Conservation (phyloP, 1,139 yeast genomes). For the Nakaseomyces sp. region DNA sequence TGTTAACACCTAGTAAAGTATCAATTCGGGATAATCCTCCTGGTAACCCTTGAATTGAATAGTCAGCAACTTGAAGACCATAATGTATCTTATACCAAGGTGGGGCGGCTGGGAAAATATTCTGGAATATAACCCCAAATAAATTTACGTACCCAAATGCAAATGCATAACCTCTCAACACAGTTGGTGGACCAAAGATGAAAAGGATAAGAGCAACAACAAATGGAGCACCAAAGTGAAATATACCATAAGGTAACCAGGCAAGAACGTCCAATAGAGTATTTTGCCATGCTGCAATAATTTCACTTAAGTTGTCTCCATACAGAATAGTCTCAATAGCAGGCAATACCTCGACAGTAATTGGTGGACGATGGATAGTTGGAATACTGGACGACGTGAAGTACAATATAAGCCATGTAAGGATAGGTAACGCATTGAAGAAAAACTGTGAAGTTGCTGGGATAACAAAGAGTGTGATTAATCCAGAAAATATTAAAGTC, state of each 20-base stretch:
- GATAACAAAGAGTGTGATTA: slow-evolving; percentile 38
- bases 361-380: slow-evolving; percentile 72
- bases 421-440: slow-evolving; percentile 74
- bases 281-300: slow-evolving; percentile 67
- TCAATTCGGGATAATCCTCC: slow-evolving; percentile 95
- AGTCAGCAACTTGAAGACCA: slow-evolving; percentile 85
- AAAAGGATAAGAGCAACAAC: slow-evolving; percentile 73
- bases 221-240: slow-evolving; percentile 87
- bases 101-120: slow-evolving; percentile 89
- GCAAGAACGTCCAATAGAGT: slow-evolving; percentile 71
- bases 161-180: slow-evolving; percentile 79
- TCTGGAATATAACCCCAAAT: slow-evolving; percentile 73
- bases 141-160: slow-evolving; percentile 97
- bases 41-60: slow-evolving; percentile 88
- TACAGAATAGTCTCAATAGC: slow-evolving; percentile 89
- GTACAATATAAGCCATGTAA: slow-evolving; percentile 81
- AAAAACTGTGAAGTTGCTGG: slow-evolving; percentile 85
- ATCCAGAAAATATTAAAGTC: slow-evolving; percentile 21
- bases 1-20: slow-evolving; percentile 63
- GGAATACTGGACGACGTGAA: slow-evolving; percentile 76
- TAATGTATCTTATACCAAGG: slow-evolving; percentile 93
- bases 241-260: slow-evolving; percentile 91
- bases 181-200: slow-evolving; percentile 87
- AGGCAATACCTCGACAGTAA: slow-evolving; percentile 83
- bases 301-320: slow-evolving; percentile 86